phyloP scores from a whole-genome alignment of 371 early-diverging fungal species.

The Catenaria anguillulae region DNA sequence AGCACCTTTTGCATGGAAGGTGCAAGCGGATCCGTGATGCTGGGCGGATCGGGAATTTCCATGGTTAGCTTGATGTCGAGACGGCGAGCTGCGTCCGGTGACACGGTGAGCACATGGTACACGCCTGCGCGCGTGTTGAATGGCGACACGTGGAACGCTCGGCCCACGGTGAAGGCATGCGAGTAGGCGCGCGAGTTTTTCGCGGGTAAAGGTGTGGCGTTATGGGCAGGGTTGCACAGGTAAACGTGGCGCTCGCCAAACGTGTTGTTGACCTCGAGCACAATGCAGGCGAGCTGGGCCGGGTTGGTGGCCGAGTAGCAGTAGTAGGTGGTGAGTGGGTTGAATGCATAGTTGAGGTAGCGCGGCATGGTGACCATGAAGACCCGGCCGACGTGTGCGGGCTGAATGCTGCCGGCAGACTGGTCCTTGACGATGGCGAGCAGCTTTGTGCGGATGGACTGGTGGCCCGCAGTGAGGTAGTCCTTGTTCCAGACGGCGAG shows the following conservation, averaged over 20 bases:
- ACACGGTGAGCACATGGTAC: conserved; percentile 22
- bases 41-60: background rate
- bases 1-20: conserved; percentile 11
- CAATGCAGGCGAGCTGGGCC: conserved; percentile 12
- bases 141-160: conserved; percentile 40
- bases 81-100: conserved; percentile 7
- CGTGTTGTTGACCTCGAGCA: conserved; percentile 42
- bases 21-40: background rate
- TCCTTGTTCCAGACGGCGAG: conserved; percentile 6
- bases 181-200: background rate
- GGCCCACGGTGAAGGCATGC: conserved; percentile 18
- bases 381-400: conserved; percentile 14
- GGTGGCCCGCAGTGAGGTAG: background rate
- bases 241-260: conserved; percentile 40
- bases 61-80: conserved; percentile 6
- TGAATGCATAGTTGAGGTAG: conserved; percentile 30
- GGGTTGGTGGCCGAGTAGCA: conserved; percentile 13
- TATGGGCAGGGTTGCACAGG: conserved; percentile 14
- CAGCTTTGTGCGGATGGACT: background rate
- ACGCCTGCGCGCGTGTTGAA: conserved; percentile 37
- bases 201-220: too few relatives aligned
- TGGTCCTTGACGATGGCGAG: background rate
- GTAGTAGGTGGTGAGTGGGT: conserved; percentile 34
- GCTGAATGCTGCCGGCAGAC: background rate
- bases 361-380: conserved; percentile 33